phyloP scores from a whole-genome alignment of 2,329 filamentous ascomycete genomes.

The Fusarium newnesense region DNA sequence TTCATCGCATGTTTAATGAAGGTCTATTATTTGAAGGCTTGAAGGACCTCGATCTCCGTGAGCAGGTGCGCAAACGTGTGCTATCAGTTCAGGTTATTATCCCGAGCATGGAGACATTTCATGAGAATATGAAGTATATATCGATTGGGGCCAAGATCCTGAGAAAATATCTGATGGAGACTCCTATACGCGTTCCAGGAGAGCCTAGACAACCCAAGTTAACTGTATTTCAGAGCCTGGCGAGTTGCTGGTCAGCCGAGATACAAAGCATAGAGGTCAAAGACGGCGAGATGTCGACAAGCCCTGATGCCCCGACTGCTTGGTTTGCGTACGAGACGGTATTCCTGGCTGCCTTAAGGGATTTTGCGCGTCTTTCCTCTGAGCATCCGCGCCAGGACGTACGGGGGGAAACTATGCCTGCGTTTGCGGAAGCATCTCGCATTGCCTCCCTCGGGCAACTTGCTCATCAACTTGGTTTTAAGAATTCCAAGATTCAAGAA shows the following conservation, averaged over 20 bases:
- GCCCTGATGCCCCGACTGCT: not conserved
- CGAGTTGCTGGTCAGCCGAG: not conserved
- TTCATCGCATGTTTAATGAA: not conserved
- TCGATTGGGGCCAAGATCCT: not conserved
- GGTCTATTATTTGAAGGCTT: not conserved
- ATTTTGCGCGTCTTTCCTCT: not conserved
- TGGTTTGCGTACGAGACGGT: not conserved
- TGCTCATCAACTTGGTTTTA: not conserved
- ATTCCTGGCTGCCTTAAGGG: not conserved
- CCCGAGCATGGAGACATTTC: conserved; percentile 1
- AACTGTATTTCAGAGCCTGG: not conserved
- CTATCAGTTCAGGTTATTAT: conserved; percentile 5
- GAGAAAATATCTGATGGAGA: not conserved
- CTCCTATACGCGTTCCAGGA: not conserved
- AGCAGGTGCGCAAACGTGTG: not conserved
- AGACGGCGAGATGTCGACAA: not conserved
- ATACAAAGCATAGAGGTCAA: not conserved
- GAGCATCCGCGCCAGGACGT: not conserved
- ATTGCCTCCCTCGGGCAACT: not conserved
- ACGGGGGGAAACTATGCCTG: conserved; percentile 2
- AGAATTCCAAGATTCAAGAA: not conserved
- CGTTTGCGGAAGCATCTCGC: not conserved
- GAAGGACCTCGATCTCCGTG: not conserved
- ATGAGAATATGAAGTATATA: conserved; percentile 4
- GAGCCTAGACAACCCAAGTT: not conserved